Conservation (phyloP, 108 stramenopile genomes). For the Fragilaria crotonensis region DNA sequence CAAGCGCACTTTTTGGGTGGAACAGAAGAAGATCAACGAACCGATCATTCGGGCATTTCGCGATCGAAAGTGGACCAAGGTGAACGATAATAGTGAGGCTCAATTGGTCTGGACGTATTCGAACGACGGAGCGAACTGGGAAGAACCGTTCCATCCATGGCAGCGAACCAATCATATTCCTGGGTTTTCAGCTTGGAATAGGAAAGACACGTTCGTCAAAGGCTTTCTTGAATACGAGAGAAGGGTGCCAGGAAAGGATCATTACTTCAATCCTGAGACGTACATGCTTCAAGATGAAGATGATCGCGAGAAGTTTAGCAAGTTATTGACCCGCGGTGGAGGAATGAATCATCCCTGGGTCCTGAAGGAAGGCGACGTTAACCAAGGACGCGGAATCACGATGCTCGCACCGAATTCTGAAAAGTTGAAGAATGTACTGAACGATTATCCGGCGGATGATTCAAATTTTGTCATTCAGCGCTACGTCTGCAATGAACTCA, state of each 20-base stretch:
- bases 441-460: background rate
- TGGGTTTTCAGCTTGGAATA: background rate
- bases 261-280: conserved; percentile 10
- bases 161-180: conserved; percentile 14
- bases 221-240: conserved; percentile 8
- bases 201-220: conserved; percentile 9
- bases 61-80: background rate
- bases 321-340: background rate
- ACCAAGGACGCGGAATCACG: conserved; percentile 12
- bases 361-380: conserved; percentile 12
- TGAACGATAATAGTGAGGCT: conserved; percentile 9
- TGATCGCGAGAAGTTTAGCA: background rate
- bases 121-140: conserved; percentile 1
- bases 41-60: conserved; percentile 11
- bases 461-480: conserved; percentile 11
- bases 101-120: conserved; percentile 11
- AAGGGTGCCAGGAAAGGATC: background rate
- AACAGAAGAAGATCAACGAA: conserved; percentile 6
- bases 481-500: conserved; percentile 29
- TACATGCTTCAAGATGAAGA: conserved; percentile 10
- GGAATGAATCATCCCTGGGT: conserved; percentile 20
- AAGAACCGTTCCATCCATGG: conserved; percentile 7
- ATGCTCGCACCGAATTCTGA: conserved; percentile 15
- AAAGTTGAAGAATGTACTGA: conserved; percentile 4
- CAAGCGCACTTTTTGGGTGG: conserved; percentile 7